Evolutionary conservation across 495 filamentous ascomycete species (phyloP), one percentile per base, ranked within the genome.

Genomic region (Entonaema liquescens): DNA sequence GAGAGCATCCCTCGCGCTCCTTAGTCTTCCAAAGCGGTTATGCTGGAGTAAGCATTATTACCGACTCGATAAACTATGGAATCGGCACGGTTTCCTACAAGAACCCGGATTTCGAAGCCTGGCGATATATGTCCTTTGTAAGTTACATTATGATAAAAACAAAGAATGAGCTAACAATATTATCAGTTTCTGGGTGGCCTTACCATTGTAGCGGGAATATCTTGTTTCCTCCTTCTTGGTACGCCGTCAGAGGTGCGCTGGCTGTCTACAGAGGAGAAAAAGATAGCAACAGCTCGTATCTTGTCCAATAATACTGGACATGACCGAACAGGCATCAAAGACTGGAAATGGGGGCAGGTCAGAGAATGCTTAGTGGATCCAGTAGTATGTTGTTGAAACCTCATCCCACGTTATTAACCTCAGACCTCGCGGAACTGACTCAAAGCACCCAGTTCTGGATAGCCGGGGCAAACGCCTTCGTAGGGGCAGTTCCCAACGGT

Each of bases 401-500:
- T 1, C 8, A 26, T 26, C 25, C 42, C 12, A n/a, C 17, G 0
- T 52, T 50, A 35, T 53, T 17, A 8, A 3, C 5, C 26, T 5
- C 36, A 17, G 13, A 19, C 25, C 5, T 11, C 11, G 15, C 15
- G n/a, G 15, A 44, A 25, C 40, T 50, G 33, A 76, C 55, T 40
- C 17, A 19, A 11, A 21, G 67, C 56, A 62, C 54, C 17, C 12
- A 71, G 68, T 72, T 74, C 26, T 84, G 80, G 81, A 66, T 85
- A 12, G 65, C 82, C 1, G 76, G 78, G 12, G 50, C 84, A 6
- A 74, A 80, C 5, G 81, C 79, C 0, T 76, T 86, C 59, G 61
- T 85, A 1, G 80, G 77, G 25, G 79, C 79, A 9, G 80, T 85
- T 13, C 84, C 84, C 2, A 83, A 80, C 50, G 83, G 84, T 9